These are phyloP conservation scores for Meyerozyma elateridarum DNA, from an alignment of 1,139 yeast genomes.

Conservation along the genomic window DNA sequence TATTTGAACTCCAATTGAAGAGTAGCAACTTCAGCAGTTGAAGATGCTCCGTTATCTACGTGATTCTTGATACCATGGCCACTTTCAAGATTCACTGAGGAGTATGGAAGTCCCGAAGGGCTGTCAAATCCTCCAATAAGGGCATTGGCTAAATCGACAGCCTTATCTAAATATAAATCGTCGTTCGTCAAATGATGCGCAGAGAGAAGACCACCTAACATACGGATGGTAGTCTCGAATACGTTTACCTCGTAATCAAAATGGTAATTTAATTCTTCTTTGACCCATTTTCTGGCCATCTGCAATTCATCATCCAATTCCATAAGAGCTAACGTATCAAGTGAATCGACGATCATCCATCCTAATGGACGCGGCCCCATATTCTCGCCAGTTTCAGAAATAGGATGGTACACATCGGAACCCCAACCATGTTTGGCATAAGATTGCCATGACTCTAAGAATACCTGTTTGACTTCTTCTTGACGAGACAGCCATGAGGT, in stretches of 20 bases:
- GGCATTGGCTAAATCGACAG: slow-evolving; percentile 66
- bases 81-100: slow-evolving; percentile 68
- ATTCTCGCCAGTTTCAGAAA: slow-evolving; percentile 58
- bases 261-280: slow-evolving; percentile 40
- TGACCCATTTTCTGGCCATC: slow-evolving; percentile 73
- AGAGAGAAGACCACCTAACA: slow-evolving; percentile 87
- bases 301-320: slow-evolving; percentile 61
- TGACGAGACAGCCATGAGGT: slow-evolving; percentile 43
- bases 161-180: slow-evolving; percentile 69
- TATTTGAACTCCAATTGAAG: slow-evolving; percentile 87
- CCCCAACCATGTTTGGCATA: slow-evolving; percentile 86
- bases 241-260: slow-evolving; percentile 76
- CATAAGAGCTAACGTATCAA: slow-evolving; percentile 84
- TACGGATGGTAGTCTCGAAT: slow-evolving; percentile 89
- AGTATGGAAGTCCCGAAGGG: slow-evolving; percentile 66
- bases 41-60: slow-evolving; percentile 62
- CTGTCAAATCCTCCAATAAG: slow-evolving; percentile 65
- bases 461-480: slow-evolving; percentile 55
- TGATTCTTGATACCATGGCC: slow-evolving; percentile 60
- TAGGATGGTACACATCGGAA: slow-evolving; percentile 58
- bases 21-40: slow-evolving; percentile 90
- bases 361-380: slow-evolving; percentile 87
- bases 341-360: slow-evolving; percentile 89
- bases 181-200: slow-evolving; percentile 73
- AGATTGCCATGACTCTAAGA: slow-evolving; percentile 75